Evolutionary conservation across 768 basidiomycete genomes (phyloP).

Genomic region (Pleurotus salmoneostramineus): DNA sequence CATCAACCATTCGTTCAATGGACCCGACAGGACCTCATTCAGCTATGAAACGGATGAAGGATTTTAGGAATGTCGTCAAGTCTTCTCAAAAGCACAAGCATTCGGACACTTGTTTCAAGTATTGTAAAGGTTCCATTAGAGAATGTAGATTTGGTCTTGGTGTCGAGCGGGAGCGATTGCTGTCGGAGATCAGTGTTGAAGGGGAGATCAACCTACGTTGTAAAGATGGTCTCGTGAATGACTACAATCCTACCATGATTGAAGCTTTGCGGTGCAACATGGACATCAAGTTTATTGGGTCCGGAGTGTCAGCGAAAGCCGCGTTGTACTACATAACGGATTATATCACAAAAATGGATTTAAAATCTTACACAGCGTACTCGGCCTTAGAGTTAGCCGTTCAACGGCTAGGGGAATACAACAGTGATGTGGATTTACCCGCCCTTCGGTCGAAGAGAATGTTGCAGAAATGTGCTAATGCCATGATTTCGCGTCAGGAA

Average conservation of each 20-base stretch:
- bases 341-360: slow-evolving; percentile 41
- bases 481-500: slow-evolving; percentile 34
- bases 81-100: slow-evolving; percentile 30
- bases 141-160: slow-evolving; percentile 25
- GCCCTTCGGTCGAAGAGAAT: slow-evolving; percentile 23
- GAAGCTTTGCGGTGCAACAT: slow-evolving; percentile 35
- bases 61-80: slow-evolving; percentile 18
- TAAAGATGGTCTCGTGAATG: slow-evolving; percentile 37
- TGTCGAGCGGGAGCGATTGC: slow-evolving; percentile 9
- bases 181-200: slow-evolving; percentile 20
- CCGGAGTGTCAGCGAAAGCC: slow-evolving; percentile 36
- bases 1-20: slow-evolving; percentile 13
- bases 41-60: slow-evolving; percentile 9
- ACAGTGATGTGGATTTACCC: slow-evolving; percentile 14
- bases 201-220: slow-evolving; percentile 26
- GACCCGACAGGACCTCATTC: neutral
- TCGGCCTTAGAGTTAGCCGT: slow-evolving; percentile 32
- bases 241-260: slow-evolving; percentile 37
- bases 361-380: slow-evolving; percentile 37
- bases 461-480: slow-evolving; percentile 31
- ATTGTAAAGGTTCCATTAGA: slow-evolving; percentile 21
- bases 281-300: slow-evolving; percentile 43
- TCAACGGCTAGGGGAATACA: slow-evolving; percentile 19
- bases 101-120: slow-evolving; percentile 32
- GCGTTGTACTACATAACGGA: slow-evolving; percentile 43